These are phyloP conservation scores for Phaeosphaeria sp. DNA, from an alignment of 2,329 filamentous ascomycete genomes.

Conservation along the genomic window DNA sequence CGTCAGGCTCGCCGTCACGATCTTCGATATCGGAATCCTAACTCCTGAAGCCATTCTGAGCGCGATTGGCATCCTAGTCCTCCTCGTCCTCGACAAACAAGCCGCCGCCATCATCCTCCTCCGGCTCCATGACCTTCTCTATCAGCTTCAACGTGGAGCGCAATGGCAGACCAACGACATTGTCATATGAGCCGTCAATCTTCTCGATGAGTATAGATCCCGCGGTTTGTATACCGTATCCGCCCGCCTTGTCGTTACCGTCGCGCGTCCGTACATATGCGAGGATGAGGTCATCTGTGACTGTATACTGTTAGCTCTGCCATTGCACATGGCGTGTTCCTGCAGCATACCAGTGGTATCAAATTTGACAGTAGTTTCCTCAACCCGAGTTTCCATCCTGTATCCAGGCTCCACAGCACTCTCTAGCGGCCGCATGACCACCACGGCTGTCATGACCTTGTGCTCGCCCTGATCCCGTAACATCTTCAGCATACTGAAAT, in stretches of 20 bases:
- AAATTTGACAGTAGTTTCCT: constrained; percentile 93
- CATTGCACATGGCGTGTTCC: too few species aligned
- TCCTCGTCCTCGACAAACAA: constrained; percentile 28
- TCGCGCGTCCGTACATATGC: constrained; percentile 84
- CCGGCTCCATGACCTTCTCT: constrained; percentile 83
- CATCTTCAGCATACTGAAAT: constrained; percentile 81
- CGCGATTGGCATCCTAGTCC: constrained; percentile 5
- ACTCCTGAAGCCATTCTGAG: not conserved
- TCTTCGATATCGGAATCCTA: not conserved
- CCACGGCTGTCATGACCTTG: constrained; percentile 85
- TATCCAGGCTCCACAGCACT: constrained; percentile 87
- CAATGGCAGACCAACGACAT: constrained; percentile 90
- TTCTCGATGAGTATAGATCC: constrained; percentile 86
- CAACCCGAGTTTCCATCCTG: constrained; percentile 77
- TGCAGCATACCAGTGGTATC: constrained; percentile 60
- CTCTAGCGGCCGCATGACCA: constrained; percentile 79
- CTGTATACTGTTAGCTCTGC: constrained; percentile 30
- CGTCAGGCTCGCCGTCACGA: not conserved
- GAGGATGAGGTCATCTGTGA: constrained; percentile 82
- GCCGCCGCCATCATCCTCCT: constrained; percentile 55
- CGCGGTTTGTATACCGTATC: constrained; percentile 91
- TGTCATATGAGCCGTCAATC: constrained; percentile 90
- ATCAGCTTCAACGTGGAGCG: constrained; percentile 79
- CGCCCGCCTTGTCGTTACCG: constrained; percentile 94
- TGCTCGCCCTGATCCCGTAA: constrained; percentile 79